A percentile compares a stretch with the other conserved stretches of the same genome.
phyloP scores from a whole-genome alignment of 2,329 filamentous ascomycete species.

The Pestalotiopsis sp. region DNA sequence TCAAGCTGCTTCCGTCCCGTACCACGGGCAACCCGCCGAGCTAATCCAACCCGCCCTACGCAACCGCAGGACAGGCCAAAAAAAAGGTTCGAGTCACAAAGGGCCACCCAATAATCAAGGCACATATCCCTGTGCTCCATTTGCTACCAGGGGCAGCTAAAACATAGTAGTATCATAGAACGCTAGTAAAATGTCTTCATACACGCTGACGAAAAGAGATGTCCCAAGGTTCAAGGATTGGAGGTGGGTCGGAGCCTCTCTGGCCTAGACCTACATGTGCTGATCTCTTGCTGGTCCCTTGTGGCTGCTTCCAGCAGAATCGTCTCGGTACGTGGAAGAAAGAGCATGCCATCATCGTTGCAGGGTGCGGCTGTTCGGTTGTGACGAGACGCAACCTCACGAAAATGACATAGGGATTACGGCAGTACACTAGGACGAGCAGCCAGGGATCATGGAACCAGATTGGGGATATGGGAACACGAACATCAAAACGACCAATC shows the following conservation, averaged over 20 bases:
- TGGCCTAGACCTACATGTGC: neutral
- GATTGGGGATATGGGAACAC: neutral
- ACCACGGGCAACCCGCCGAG: neutral
- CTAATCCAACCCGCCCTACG: too few species aligned
- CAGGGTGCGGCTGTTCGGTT: neutral
- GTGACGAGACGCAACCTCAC: neutral
- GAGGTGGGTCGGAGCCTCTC: neutral
- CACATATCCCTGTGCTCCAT: neutral
- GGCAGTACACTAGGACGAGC: neutral
- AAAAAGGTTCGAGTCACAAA: constrained; percentile 2
- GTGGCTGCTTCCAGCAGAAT: constrained; percentile 3
- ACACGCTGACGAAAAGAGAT: neutral
- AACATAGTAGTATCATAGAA: neutral
- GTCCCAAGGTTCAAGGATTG: neutral
- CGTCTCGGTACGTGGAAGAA: neutral
- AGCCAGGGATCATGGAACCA: neutral
- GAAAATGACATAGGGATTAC: constrained; percentile 12
- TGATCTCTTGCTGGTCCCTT: neutral
- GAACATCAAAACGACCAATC: neutral
- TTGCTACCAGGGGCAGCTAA: neutral
- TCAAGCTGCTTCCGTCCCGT: neutral
- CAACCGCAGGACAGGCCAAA: neutral
- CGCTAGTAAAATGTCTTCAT: neutral
- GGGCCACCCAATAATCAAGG: neutral
- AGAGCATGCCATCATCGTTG: neutral